Percentiles rank a stretch among this genome's conserved stretches.
phyloP scores from a whole-genome alignment of 176 grass and related monocot genomes.

The Ensete glaucum region DNA sequence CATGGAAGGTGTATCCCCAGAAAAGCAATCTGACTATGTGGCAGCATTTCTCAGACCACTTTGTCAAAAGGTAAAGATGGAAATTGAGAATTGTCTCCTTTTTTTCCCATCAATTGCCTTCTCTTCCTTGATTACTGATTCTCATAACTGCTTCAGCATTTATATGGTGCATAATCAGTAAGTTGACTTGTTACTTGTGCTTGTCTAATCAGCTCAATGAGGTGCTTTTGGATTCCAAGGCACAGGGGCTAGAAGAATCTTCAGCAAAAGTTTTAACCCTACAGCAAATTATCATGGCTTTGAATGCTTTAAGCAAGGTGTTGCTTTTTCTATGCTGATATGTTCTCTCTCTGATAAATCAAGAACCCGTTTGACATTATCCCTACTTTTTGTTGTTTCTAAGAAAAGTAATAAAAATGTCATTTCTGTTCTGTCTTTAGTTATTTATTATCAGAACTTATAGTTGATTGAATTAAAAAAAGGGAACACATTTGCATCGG shows the following conservation, averaged over 20 bases:
- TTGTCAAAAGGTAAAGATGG: constrained; percentile 55
- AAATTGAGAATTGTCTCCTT: background rate
- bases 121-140: background rate
- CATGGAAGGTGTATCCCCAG: constrained; percentile 69
- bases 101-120: background rate
- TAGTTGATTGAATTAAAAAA: no score
- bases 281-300: constrained; percentile 84
- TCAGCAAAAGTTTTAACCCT: constrained; percentile 37
- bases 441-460: background rate
- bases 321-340: constrained; percentile 3
- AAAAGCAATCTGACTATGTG: constrained; percentile 81
- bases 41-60: constrained; percentile 74
- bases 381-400: no score
- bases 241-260: constrained; percentile 52
- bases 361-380: background rate
- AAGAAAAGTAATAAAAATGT: no score
- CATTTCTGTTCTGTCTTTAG: no score
- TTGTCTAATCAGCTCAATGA: constrained; percentile 50
- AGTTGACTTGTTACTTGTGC: background rate
- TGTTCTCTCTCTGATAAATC: background rate
- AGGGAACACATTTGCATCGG: background rate
- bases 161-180: constrained; percentile 13
- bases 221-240: constrained; percentile 65
- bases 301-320: constrained; percentile 96
- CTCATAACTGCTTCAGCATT: constrained; percentile 14